phyloP scores from a whole-genome alignment of 345 rosid genomes.

The Anacardium occidentale region DNA sequence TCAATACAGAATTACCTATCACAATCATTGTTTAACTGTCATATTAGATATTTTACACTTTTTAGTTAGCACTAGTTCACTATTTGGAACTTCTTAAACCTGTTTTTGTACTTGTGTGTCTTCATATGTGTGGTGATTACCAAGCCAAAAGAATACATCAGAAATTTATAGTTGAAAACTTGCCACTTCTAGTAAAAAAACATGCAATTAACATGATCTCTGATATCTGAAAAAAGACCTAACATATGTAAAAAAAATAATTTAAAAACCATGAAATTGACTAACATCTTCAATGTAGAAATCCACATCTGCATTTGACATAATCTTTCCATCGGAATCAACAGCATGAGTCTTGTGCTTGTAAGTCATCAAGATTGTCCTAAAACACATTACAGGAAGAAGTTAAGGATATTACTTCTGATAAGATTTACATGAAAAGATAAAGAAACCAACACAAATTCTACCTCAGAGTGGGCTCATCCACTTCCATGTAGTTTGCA shows the following conservation, averaged over 20 bases:
- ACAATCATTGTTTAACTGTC: background rate
- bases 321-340: constrained; percentile 71
- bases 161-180: no score
- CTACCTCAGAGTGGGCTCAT: constrained; percentile 85
- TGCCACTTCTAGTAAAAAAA: background rate
- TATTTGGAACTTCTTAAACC: no score
- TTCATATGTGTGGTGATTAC: background rate
- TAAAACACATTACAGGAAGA: constrained; percentile 26
- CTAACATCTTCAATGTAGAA: constrained; percentile 86
- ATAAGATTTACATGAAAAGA: background rate
- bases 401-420: background rate
- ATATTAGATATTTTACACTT: background rate
- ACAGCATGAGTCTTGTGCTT: constrained; percentile 98
- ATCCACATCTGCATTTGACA: constrained; percentile 87
- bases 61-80: no score
- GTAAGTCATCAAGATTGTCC: constrained; percentile 89
- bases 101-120: background rate
- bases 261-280: background rate
- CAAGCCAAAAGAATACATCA: background rate
- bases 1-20: background rate
- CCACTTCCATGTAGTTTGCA: constrained; percentile 90
- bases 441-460: background rate
- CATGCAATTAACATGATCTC: background rate
- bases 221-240: background rate
- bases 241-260: background rate